Percentiles rank a stretch among this genome's conserved stretches.
Conservation (phyloP, 768 basidiomycete species). For the Mycena metata region DNA sequence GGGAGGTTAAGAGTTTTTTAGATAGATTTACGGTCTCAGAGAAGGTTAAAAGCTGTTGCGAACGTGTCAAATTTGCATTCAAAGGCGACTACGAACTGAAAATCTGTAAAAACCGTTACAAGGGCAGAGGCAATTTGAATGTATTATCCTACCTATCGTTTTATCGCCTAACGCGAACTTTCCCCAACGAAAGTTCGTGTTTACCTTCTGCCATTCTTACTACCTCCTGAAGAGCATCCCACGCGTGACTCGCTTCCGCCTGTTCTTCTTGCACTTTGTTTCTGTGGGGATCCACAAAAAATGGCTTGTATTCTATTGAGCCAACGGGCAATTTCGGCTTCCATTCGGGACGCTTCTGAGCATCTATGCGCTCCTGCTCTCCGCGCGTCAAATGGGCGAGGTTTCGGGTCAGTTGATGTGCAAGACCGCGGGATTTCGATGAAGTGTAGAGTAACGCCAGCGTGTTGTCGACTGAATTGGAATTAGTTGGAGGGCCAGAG, state of each 20-base stretch:
- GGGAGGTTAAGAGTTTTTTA: too few relatives aligned
- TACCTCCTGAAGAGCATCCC: conserved; percentile 65
- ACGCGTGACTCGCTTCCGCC: conserved; percentile 41
- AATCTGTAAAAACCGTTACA: too few relatives aligned
- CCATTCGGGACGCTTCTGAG: conserved; percentile 48
- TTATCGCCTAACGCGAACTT: conserved; percentile 46
- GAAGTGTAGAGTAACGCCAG: conserved; percentile 73
- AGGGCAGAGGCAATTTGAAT: too few relatives aligned
- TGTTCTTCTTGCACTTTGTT: conserved; percentile 33
- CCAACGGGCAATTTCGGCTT: conserved; percentile 48
- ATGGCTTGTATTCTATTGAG: conserved; percentile 41
- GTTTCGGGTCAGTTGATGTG: conserved; percentile 74
- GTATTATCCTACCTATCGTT: too few relatives aligned
- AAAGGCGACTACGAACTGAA: neutral
- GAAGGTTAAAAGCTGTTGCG: too few relatives aligned
- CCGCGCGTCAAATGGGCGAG: conserved; percentile 55
- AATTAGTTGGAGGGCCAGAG: neutral
- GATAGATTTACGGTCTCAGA: too few relatives aligned
- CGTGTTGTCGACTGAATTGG: conserved; percentile 72
- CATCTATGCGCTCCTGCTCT: conserved; percentile 50
- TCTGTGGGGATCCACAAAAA: conserved; percentile 13
- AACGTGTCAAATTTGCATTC: too few relatives aligned
- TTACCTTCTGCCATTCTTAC: conserved; percentile 72
- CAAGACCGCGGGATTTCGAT: conserved; percentile 71
- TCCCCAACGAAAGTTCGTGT: conserved; percentile 65